Percentiles rank a stretch among this genome's conserved stretches.
Conservation (phyloP, 2,329 filamentous ascomycete species). For the Monosporascus ibericus region DNA sequence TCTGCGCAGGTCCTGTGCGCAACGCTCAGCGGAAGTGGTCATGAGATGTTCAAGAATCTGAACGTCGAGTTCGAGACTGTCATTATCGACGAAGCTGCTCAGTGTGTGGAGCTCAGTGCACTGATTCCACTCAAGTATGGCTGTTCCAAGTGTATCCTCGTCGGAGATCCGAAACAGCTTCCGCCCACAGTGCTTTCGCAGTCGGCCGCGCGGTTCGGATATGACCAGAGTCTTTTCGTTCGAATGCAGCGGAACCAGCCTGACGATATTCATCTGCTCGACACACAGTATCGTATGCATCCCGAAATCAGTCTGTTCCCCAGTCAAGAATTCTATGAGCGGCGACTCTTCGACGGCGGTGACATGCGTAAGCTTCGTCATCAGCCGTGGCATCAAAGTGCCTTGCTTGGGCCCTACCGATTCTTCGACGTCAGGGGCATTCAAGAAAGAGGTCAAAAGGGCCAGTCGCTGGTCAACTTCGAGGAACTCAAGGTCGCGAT, state of each 20-base stretch:
- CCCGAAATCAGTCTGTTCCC: constrained; percentile 92
- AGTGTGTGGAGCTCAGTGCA: constrained; percentile 95
- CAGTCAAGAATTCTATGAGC: constrained; percentile 87
- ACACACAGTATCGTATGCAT: constrained; percentile 99
- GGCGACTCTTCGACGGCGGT: constrained; percentile 74
- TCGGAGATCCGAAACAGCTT: constrained; percentile 95
- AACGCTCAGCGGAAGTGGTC: constrained; percentile 89
- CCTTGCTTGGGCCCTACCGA: constrained; percentile 81
- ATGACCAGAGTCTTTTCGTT: constrained; percentile 97
- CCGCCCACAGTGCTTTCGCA: constrained; percentile 94
- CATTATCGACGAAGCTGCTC: constrained; percentile 94
- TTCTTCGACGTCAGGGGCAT: constrained; percentile 95
- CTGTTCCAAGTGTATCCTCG: constrained; percentile 91
- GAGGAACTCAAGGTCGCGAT: constrained; percentile 84
- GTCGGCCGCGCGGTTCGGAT: constrained; percentile 85
- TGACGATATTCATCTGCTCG: constrained; percentile 84
- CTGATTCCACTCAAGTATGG: constrained; percentile 97
- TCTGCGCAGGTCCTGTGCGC: constrained; percentile 89
- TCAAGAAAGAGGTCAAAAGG: constrained; percentile 72
- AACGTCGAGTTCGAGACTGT: constrained; percentile 98
- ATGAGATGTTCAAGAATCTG: constrained; percentile 93
- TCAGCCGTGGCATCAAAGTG: constrained; percentile 79
- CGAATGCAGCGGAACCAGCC: constrained; percentile 94
- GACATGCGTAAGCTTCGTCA: constrained; percentile 72
- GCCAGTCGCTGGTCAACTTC: constrained; percentile 84